Evolutionary conservation across 2,329 filamentous ascomycete genomes (phyloP).

Genomic region (Chaetomiaceae sp.): DNA sequence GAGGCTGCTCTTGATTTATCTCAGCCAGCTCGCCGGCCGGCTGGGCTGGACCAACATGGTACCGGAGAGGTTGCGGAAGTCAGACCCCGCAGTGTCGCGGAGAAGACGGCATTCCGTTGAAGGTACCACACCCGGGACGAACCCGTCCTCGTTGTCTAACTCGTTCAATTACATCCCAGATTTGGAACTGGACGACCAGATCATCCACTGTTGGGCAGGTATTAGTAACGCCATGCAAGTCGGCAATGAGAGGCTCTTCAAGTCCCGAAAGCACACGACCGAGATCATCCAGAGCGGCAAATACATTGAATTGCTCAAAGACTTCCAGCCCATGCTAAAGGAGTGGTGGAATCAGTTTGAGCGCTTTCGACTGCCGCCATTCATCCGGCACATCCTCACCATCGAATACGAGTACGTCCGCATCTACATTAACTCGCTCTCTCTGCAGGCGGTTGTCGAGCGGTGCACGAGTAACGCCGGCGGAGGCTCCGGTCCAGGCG

Average conservation of each 20-base stretch:
- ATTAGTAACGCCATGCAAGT: slow-evolving; percentile 90
- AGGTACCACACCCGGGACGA: slow-evolving; percentile 58
- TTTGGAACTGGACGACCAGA: slow-evolving; percentile 62
- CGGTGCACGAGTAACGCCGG: slow-evolving; percentile 74
- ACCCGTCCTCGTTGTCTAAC: slow-evolving; percentile 51
- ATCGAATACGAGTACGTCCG: slow-evolving; percentile 96
- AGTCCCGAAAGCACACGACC: slow-evolving; percentile 80
- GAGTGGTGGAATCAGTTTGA: slow-evolving; percentile 83
- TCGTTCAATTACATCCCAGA: slow-evolving; percentile 64
- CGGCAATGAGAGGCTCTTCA: slow-evolving; percentile 84
- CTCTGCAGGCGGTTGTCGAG: slow-evolving; percentile 91
- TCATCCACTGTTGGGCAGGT: slow-evolving; percentile 86
- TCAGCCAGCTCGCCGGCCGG: slow-evolving; percentile 88
- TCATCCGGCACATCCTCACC: slow-evolving; percentile 70
- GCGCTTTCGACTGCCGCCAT: slow-evolving; percentile 63
- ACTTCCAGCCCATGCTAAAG: slow-evolving; percentile 72
- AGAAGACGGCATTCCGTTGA: slow-evolving; percentile 48
- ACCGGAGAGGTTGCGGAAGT: slow-evolving; percentile 59
- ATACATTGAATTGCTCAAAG: slow-evolving; percentile 75
- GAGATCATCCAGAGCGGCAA: slow-evolving; percentile 81
- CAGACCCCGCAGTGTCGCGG: slow-evolving; percentile 52
- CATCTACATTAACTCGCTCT: slow-evolving; percentile 91
- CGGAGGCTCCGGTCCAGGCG: slow-evolving; percentile 35
- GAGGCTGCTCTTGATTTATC: slow-evolving; percentile 81
- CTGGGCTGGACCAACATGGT: slow-evolving; percentile 94